Evolutionary conservation across 1,284 basidiomycete species (phyloP).

Genomic region (Flammula alnicola): DNA sequence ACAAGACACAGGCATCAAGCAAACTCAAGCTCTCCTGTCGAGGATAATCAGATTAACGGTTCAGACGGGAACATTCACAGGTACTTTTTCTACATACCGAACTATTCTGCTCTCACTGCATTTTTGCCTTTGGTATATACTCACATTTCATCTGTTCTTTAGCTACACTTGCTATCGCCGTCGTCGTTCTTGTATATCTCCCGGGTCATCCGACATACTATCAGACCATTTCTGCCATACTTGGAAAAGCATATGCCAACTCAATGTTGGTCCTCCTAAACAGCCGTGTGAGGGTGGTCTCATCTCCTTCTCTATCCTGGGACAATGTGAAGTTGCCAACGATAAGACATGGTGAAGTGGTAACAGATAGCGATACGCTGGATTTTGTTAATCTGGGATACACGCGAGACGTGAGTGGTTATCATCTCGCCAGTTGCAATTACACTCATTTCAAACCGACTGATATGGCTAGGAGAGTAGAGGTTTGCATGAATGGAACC

Average conservation of each 20-base stretch:
- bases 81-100: neutral
- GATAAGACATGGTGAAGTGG: too few species aligned
- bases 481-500: too few species aligned
- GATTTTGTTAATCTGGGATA: too few species aligned
- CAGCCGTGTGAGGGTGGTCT: neutral
- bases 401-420: too few species aligned
- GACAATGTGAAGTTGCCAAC: too few species aligned
- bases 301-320: too few species aligned
- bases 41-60: neutral
- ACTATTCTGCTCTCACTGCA: neutral
- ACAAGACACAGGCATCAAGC: slow-evolving; percentile 3
- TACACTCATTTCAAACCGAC: too few species aligned
- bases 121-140: too few species aligned
- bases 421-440: too few species aligned
- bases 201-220: neutral
- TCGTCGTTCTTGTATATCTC: neutral
- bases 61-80: neutral
- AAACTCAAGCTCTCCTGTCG: neutral
- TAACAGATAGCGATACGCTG: too few species aligned
- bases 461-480: too few species aligned
- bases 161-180: neutral
- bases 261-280: neutral
- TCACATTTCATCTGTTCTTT: too few species aligned
- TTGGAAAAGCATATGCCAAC: neutral
- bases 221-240: neutral